Evolutionary conservation across 176 grass and related monocot genomes (phyloP).

Genomic region (Aegilops speltoides): DNA sequence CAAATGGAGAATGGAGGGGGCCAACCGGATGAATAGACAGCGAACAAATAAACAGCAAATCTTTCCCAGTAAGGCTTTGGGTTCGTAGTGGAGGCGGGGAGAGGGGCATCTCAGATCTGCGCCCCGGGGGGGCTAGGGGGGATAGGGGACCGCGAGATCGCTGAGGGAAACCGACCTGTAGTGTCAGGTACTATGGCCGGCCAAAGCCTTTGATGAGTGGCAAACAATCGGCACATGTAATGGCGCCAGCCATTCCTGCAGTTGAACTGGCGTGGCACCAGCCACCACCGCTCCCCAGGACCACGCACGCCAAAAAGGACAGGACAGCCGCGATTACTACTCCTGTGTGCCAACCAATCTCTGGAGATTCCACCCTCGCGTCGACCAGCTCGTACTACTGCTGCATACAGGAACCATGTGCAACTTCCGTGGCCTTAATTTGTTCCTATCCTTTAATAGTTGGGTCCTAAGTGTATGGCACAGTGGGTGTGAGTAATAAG

Average conservation of each 20-base stretch:
- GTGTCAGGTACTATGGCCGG: constrained; percentile 16
- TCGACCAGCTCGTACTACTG: constrained; percentile 5
- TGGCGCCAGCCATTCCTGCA: constrained; percentile 26
- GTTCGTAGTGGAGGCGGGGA: background rate
- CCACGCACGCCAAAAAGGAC: background rate
- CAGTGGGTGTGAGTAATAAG: constrained; percentile 36
- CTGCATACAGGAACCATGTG: constrained; percentile 13
- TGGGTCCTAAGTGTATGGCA: constrained; percentile 32
- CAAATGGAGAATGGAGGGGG: background rate
- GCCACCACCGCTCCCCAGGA: background rate
- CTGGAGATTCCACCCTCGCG: constrained; percentile 20
- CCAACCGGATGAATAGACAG: constrained; percentile 36
- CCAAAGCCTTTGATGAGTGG: background rate
- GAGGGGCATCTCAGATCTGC: constrained; percentile 48
- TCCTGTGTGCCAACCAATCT: background rate
- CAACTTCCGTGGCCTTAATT: constrained; percentile 25
- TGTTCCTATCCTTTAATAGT: constrained; percentile 40
- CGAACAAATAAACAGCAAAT: constrained; percentile 48
- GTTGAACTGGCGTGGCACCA: constrained; percentile 33
- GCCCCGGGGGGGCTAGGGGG: background rate
- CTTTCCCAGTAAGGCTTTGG: constrained; percentile 21
- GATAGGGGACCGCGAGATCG: constrained; percentile 25
- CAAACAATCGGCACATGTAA: constrained; percentile 23
- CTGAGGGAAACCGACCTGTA: constrained; percentile 39
- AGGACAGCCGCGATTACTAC: constrained; percentile 22